Percentiles rank a stretch among this genome's conserved stretches.
Evolutionary conservation across 2,329 filamentous ascomycete genomes (phyloP).

Genomic region (Shiraia sp.): DNA sequence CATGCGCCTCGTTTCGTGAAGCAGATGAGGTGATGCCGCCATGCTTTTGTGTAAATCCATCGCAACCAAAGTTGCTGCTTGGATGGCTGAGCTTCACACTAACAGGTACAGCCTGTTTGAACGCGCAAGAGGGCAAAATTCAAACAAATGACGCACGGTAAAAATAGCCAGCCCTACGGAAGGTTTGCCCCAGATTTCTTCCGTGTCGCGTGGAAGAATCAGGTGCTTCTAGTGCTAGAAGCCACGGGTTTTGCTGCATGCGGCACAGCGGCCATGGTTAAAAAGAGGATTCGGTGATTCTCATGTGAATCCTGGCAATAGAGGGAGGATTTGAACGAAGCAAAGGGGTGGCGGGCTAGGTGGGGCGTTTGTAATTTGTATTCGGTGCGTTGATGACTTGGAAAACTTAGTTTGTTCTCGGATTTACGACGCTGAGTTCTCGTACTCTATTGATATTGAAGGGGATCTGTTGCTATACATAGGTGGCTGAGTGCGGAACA

Average conservation of each 20-base stretch:
- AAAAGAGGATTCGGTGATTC: not conserved
- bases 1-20: not conserved
- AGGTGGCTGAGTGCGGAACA: conserved; percentile 1
- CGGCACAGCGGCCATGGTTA: conserved; percentile 1
- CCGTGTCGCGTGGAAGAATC: conserved; percentile 23
- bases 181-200: conserved; percentile 5
- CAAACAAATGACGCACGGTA: conserved; percentile 8
- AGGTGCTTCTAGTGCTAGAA: conserved; percentile 8
- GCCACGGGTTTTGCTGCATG: conserved; percentile 13
- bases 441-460: not conserved
- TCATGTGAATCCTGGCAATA: not conserved
- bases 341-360: conserved; percentile 2
- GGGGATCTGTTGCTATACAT: not conserved
- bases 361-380: conserved; percentile 8
- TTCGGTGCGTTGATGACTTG: conserved; percentile 17
- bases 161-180: conserved; percentile 5
- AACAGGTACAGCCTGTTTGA: conserved; percentile 10
- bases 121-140: conserved; percentile 10
- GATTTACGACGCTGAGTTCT: conserved; percentile 3
- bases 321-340: not conserved
- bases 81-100: conserved; percentile 8
- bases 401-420: conserved; percentile 8
- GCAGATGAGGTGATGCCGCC: not conserved
- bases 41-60: conserved; percentile 3
- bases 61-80: conserved; percentile 2